phyloP scores from a whole-genome alignment of 306 rosid species.

The Trifolium subterraneum region DNA sequence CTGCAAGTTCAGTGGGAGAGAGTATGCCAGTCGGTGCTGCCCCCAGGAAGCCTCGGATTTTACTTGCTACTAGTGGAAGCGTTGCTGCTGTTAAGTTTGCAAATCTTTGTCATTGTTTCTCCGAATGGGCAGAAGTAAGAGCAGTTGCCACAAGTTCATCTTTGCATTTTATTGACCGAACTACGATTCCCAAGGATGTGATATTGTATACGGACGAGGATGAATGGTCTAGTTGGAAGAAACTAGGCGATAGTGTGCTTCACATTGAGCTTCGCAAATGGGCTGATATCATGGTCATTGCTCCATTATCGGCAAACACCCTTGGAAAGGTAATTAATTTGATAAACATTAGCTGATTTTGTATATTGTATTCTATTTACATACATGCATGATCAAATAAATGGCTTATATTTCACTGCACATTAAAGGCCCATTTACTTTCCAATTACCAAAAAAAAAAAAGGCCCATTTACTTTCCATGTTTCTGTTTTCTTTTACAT shows the following conservation, averaged over 20 bases:
- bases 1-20: constrained; percentile 52
- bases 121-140: constrained; percentile 94
- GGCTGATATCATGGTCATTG: constrained; percentile 96
- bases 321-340: constrained; percentile 80
- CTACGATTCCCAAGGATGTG: constrained; percentile 75
- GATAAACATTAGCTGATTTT: constrained; percentile 23
- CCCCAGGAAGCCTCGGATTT: constrained; percentile 88
- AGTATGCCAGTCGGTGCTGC: constrained; percentile 48
- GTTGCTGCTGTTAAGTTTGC: constrained; percentile 93
- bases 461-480: background rate
- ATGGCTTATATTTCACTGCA: constrained; percentile 2
- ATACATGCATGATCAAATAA: constrained; percentile 9
- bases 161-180: constrained; percentile 86
- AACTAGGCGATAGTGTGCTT: constrained; percentile 83
- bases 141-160: constrained; percentile 85
- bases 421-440: background rate
- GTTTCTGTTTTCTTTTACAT: background rate
- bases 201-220: constrained; percentile 72
- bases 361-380: constrained; percentile 2
- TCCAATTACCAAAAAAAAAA: no score
- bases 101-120: constrained; percentile 81
- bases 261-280: constrained; percentile 97
- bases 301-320: constrained; percentile 96
- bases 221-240: constrained; percentile 91
- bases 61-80: constrained; percentile 95